phyloP scores from a whole-genome alignment of 2,329 filamentous ascomycete species.

The Penicillium hordei region DNA sequence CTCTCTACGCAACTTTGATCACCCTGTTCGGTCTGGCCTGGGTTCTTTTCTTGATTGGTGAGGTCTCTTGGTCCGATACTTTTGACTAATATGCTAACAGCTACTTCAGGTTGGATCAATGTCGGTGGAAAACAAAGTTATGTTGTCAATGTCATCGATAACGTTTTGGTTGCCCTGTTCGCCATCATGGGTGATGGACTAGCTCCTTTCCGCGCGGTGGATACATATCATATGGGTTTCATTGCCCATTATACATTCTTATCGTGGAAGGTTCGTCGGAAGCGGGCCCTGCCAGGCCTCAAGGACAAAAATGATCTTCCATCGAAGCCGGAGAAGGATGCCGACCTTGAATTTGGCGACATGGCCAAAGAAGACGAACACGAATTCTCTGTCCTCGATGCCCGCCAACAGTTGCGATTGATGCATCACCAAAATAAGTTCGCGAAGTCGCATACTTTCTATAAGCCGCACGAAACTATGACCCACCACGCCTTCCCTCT shows the following conservation, averaged over 20 bases:
- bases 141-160: constrained; percentile 68
- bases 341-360: constrained; percentile 48
- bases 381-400: constrained; percentile 63
- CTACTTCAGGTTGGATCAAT: constrained; percentile 69
- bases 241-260: constrained; percentile 70
- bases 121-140: constrained; percentile 71
- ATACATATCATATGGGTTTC: constrained; percentile 86
- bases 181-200: constrained; percentile 69
- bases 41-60: constrained; percentile 85
- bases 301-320: constrained; percentile 70
- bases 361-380: constrained; percentile 48
- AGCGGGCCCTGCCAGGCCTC: constrained; percentile 61
- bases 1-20: constrained; percentile 77
- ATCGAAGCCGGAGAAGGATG: constrained; percentile 41
- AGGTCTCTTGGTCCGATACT: constrained; percentile 9
- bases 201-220: constrained; percentile 72
- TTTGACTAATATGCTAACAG: not conserved
- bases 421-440: constrained; percentile 78
- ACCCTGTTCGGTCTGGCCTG: constrained; percentile 82
- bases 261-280: constrained; percentile 65
- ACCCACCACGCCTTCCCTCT: constrained; percentile 80
- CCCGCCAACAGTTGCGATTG: constrained; percentile 66
- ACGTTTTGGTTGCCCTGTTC: constrained; percentile 69
- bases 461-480: constrained; percentile 81
- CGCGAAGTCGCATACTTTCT: constrained; percentile 80